Evolutionary conservation across 2,329 filamentous ascomycete species (phyloP), one percentile per base, ranked within the genome.

Genomic region (Talaromyces sp.): DNA sequence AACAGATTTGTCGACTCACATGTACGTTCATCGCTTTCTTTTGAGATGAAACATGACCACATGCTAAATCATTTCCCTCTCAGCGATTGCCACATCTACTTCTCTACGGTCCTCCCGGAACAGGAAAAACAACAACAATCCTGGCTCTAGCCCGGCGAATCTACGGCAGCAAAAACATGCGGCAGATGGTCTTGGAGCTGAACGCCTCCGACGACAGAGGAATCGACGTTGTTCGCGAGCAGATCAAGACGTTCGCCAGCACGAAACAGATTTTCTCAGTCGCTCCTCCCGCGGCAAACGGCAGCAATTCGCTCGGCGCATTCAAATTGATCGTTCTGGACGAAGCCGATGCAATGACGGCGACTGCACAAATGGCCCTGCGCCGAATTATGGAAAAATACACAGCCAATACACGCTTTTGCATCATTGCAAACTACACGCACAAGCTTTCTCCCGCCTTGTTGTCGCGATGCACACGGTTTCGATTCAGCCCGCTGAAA

Each of bases 321-420:
- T 99, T 89, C 81, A 99, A 99, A 80, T 86, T 99, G 67, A 97
- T 99, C 72, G 91, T 99, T 59, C 85, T 99, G 4, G 94, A 99
- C 75, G 94, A 99, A 80, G 94, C 94, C n/a, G 94, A 99, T 74
- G 94, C 94, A 58, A 99, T 99, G 94, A 99, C 94, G n/a, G 89
- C 91, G 58, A 95, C 93, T 0, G 94, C 94, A 6, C 94, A 99
- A 77, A 99, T 99, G 93, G 94, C 94, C 0, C 81, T 99, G 59
- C 85, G 94, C 63, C 83, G 94, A 54, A 97, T 99, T 71, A 99
- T 99, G 94, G 94, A 99, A 73, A 96, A 96, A 78, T 99, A 99
- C 79, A 99, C 94, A 0, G 90, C 90, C 62, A 99, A 99, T 78
- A 97, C 94, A 2, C 84, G 94, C 57, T 99, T 99, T 79, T 97